Percentiles rank a stretch among this genome's conserved stretches.
phyloP scores from a whole-genome alignment of 2,329 filamentous ascomycete species.

The Pyrenochaeta sp. region DNA sequence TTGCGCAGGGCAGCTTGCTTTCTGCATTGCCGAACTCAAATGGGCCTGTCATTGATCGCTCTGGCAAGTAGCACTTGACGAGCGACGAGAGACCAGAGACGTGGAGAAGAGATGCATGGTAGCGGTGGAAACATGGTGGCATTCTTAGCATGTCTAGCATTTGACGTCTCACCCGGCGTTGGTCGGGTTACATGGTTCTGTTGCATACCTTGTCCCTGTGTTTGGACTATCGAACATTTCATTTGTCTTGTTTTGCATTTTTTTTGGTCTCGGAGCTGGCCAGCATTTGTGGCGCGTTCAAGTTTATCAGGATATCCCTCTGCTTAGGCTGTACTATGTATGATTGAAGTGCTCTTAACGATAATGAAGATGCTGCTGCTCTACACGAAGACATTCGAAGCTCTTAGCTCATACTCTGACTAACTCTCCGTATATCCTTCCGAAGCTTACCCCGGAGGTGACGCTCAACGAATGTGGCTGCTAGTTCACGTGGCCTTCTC shows the following conservation, averaged over 20 bases:
- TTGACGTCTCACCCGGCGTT: not conserved
- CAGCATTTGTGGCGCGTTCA: not conserved
- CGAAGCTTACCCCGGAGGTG: conserved; percentile 8
- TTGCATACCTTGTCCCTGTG: not conserved
- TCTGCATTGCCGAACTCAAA: conserved; percentile 49
- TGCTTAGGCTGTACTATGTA: not conserved
- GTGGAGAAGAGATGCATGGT: not conserved
- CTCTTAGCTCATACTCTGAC: not conserved
- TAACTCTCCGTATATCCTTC: conserved; percentile 10
- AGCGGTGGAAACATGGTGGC: not conserved
- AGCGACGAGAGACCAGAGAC: not conserved
- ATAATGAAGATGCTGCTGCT: not conserved
- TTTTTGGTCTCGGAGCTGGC: not conserved
- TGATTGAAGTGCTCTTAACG: not conserved
- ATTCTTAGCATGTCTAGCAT: not conserved
- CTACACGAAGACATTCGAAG: not conserved
- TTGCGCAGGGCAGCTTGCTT: conserved; percentile 59
- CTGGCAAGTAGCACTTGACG: conserved; percentile 26
- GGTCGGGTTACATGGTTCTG: not conserved
- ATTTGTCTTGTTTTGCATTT: not conserved
- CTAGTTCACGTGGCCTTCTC: conserved; percentile 16
- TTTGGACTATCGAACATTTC: not conserved
- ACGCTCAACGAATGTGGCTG: conserved; percentile 7
- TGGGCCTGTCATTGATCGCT: conserved; percentile 51
- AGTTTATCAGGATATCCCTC: conserved; percentile 1